phyloP scores from a whole-genome alignment of 495 filamentous ascomycete species.

The Durotheca rogersii region DNA sequence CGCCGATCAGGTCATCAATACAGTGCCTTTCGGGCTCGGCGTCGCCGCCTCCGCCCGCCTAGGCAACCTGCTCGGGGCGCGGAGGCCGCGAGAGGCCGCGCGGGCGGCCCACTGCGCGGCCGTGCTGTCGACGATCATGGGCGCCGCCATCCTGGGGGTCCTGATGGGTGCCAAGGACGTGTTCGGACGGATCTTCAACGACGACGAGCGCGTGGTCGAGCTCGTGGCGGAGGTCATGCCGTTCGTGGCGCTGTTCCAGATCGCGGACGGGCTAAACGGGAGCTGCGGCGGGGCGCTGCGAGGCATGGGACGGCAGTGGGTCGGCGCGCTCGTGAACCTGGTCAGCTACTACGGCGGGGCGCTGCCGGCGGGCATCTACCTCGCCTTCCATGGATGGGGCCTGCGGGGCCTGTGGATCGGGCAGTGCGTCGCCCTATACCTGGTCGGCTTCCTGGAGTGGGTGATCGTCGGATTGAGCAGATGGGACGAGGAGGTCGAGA shows the following conservation, averaged over 20 bases:
- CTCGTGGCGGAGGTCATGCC: slow-evolving; percentile 83
- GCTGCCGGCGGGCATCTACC: slow-evolving; percentile 77
- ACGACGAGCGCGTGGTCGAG: slow-evolving; percentile 69
- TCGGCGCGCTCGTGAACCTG: slow-evolving; percentile 85
- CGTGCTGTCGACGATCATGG: slow-evolving; percentile 68
- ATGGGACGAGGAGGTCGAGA: slow-evolving; percentile 76
- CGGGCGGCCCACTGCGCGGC: slow-evolving; percentile 78
- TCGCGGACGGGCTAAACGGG: slow-evolving; percentile 85
- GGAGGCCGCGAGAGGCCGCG: slow-evolving; percentile 65
- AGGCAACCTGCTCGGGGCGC: slow-evolving; percentile 78
- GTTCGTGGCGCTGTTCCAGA: slow-evolving; percentile 90
- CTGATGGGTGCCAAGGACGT: slow-evolving; percentile 73
- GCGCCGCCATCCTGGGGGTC: slow-evolving; percentile 65
- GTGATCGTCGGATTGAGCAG: slow-evolving; percentile 73
- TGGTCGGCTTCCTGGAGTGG: slow-evolving; percentile 82
- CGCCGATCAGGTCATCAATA: slow-evolving; percentile 88
- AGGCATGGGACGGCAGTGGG: slow-evolving; percentile 86
- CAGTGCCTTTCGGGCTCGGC: slow-evolving; percentile 87
- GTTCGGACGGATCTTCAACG: slow-evolving; percentile 83
- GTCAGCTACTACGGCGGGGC: slow-evolving; percentile 88
- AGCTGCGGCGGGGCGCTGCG: slow-evolving; percentile 79
- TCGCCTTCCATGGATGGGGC: slow-evolving; percentile 90
- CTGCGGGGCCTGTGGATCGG: slow-evolving; percentile 83
- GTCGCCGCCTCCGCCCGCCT: slow-evolving; percentile 79
- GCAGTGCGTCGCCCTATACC: slow-evolving; percentile 84